Evolutionary conservation across 257 asterid species (phyloP), one percentile per base, ranked within the genome.

Genomic region (Solanum paucissectum): DNA sequence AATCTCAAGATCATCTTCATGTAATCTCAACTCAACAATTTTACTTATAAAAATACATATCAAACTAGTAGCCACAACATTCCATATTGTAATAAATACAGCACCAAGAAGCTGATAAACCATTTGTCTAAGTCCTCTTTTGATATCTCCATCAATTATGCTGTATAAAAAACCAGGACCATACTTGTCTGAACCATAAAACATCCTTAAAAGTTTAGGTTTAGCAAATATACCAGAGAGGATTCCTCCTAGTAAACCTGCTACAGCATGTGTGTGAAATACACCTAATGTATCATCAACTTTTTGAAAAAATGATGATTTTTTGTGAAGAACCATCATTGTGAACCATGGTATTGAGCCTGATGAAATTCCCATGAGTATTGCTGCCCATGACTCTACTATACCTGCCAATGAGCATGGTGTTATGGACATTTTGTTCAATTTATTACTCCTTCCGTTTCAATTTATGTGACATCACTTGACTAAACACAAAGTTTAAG

Each of bases 311-410:
- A 94, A 93, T 66, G 93, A 84, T 2, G 90, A 92, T 90, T 92
- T 95, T 89, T 91, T 93, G 96, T 93, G 95, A 13, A 95, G n/a
- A 32, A 93, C 94, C 98, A 95, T 95, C 98, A 94, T 95, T 5
- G 98, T 95, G 93, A 72, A 92, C 97, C 98, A 95, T 7, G 98
- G 98, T 9, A 94, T 44, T 27, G 92, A 88, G 74, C 98, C 98
- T 33, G 98, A 93, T 29, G 92, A 83, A 16, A 90, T 86, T 5
- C 98, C 98, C 98, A 94, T 95, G 0, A 95, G 73, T 5, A 93
- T 27, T 42, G 96, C 98, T 2, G 98, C 96, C 98, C 98, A 94
- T 33, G 95, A 83, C 18, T 93, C 94, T 23, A 95, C 96, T n/a
- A 95, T 88, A 29, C 98, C 98, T 94, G 89, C 44, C 33, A 89